Evolutionary conservation across 441 rosid genomes (phyloP), one percentile per base, ranked within the genome.

Genomic region (Jatropha podagrica): DNA sequence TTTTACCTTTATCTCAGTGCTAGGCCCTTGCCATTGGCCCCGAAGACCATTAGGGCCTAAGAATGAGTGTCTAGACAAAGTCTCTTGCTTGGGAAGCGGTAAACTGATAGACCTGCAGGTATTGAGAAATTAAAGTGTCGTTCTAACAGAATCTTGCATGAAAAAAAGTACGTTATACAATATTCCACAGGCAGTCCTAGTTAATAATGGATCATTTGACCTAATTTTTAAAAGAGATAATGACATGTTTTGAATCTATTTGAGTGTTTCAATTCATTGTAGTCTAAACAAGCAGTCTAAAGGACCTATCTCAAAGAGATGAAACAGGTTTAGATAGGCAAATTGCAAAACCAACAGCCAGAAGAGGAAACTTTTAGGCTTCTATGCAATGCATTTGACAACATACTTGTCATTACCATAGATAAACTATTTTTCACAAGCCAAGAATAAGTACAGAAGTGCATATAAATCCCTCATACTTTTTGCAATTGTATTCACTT

Each of bases 21-120:
- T 89, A 79, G 99, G 98, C 69, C 90, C 97, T 81, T 56, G 86
- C 98, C 97, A 89, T 75, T 92, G 96, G 26, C 93, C 91, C 62
- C 59, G 83, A 82, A 96, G 92, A 86, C 99, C 98, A 75, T 85
- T 87, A 76, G 98, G 98, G 59, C 99, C 98, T 52, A 94, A 82
- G 78, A 96, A 81, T 67, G 98, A 92, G 88, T 96, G 99, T 80
- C 97, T 90, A 63, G 98, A 92, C 74, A 96, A 84, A 58, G 99
- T 94, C 78, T 91, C 99, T 84, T 91, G 81, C 80, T 91, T 94
- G 51, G 97, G 97, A 79, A 77, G 85, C 48, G 92, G 93, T 55
- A 87, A 76, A 81, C 85, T 85, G 77, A 94, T 65, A 78, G 95
- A 89, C 76, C 99, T 94, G 92, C 85, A 84, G 20, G 78, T 71